These are phyloP conservation scores for Claviceps sp. DNA, from an alignment of 2,329 filamentous ascomycete genomes.

Conservation along the genomic window DNA sequence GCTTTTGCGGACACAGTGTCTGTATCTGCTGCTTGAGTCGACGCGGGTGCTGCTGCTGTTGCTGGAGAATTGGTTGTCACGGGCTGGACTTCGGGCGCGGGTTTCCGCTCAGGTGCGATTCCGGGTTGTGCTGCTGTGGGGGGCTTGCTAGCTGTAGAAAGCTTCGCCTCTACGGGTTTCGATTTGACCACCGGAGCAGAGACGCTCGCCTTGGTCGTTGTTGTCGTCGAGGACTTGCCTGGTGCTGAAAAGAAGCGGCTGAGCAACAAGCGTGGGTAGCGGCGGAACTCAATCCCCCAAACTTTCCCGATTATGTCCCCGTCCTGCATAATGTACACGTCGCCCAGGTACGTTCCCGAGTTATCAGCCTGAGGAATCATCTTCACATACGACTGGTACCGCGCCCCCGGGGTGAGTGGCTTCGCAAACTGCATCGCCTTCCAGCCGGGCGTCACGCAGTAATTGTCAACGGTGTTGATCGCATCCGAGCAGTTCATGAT, in stretches of 20 bases:
- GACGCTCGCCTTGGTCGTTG: background rate
- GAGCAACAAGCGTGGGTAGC: constrained; percentile 51
- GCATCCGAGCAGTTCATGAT: constrained; percentile 43
- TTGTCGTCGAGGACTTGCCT: constrained; percentile 10
- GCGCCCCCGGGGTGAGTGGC: constrained; percentile 30
- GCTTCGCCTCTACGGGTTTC: background rate
- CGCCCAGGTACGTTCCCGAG: constrained; percentile 30
- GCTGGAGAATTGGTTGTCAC: constrained; percentile 10
- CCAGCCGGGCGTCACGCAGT: constrained; percentile 46
- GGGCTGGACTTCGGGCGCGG: background rate
- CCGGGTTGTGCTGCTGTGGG: background rate
- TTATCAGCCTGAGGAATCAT: constrained; percentile 39
- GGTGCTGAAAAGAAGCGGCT: constrained; percentile 47
- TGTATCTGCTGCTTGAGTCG: constrained; percentile 7
- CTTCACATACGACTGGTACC: constrained; percentile 42
- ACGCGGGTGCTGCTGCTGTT: constrained; percentile 10
- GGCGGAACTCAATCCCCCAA: constrained; percentile 50
- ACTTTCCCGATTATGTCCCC: constrained; percentile 34
- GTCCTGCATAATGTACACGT: constrained; percentile 42
- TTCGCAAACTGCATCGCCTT: constrained; percentile 37
- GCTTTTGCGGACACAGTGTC: constrained; percentile 19
- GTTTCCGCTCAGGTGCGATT: background rate
- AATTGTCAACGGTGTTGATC: constrained; percentile 37
- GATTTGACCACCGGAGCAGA: background rate
- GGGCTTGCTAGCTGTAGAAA: background rate